Evolutionary conservation across 345 rosid genomes (phyloP), one percentile per base, ranked within the genome.

Genomic region (Syzygium aqueum): DNA sequence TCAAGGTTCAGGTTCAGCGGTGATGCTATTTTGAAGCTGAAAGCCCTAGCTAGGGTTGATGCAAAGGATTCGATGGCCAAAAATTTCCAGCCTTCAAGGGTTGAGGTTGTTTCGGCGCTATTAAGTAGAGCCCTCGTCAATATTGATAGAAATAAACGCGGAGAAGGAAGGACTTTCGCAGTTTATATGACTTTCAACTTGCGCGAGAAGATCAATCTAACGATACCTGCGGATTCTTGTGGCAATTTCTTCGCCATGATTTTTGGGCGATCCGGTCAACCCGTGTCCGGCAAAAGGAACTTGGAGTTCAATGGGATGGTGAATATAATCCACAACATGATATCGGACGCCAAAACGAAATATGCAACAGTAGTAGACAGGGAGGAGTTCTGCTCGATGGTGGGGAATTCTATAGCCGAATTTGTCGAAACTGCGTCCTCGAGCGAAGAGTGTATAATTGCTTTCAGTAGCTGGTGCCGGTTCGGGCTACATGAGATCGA

Each of bases 401-500:
- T 73, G 80, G 25, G 27, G 27, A 73, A 73, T 73, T 73, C 80
- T 73, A 5, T 73, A 73, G 27, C 80, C 49, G 49, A 73, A 73
- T 33, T 19, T 19, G 49, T 33, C 80, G 8, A 19, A 33, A 40
- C 9, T 11, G 80, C 13, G 25, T 73, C 80, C 80, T 33, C 80
- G 37, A 33, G 86, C 87, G 51, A 84, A 89, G 53, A 50, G 43
- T 5, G 86, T 40, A 43, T 88, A 22, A 90, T 89, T 51, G 10
- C 88, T 11, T 89, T 88, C 65, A 89, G 88, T 21, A 91, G 95
- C 86, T 89, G 90, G 86, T 90, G 92, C 67, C 88, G 86, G 28
- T 91, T 92, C 5, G 90, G 92, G 5, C 57, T 88, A 67, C 92
- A 94, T 27, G 94, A 90, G 77, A 90, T 89, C 5, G 93, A 94